Evolutionary conservation across 306 rosid genomes (phyloP).

Genomic region (Cicer yamashitae): DNA sequence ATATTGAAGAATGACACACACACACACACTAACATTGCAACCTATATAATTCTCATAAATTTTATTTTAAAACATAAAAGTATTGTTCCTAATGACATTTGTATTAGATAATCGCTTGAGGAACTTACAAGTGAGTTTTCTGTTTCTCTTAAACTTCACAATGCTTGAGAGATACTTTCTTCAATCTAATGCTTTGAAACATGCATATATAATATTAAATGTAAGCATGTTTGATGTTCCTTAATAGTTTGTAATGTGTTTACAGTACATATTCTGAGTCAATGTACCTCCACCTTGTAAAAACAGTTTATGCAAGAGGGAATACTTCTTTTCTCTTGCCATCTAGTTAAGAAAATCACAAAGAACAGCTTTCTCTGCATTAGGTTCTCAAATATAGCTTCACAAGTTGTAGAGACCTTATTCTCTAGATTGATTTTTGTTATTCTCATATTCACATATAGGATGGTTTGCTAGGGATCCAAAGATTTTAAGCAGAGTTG

Average conservation of each 20-base stretch:
- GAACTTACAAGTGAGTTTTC: too few relatives aligned
- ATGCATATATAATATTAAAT: too few relatives aligned
- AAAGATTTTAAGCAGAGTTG: constrained; percentile 64
- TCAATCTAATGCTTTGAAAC: background rate
- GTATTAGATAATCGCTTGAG: too few relatives aligned
- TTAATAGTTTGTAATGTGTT: too few relatives aligned
- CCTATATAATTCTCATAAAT: background rate
- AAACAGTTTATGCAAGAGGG: too few relatives aligned
- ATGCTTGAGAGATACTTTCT: background rate
- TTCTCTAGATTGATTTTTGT: constrained; percentile 27
- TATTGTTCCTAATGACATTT: background rate
- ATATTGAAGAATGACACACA: background rate
- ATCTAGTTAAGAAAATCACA: too few relatives aligned
- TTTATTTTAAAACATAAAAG: background rate
- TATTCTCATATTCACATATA: constrained; percentile 53
- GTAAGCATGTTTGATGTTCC: too few relatives aligned
- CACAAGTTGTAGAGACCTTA: constrained; percentile 18
- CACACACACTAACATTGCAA: constrained; percentile 5
- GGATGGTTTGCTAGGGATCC: constrained; percentile 98
- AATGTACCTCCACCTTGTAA: too few relatives aligned
- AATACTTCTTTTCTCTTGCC: too few relatives aligned
- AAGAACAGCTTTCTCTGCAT: too few relatives aligned
- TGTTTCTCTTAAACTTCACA: background rate
- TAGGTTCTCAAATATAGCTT: background rate
- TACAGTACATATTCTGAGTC: too few relatives aligned